Base-by-base conservation (phyloP, 169 alveolate species). In the Cyclospora cayetanensis region DNA sequence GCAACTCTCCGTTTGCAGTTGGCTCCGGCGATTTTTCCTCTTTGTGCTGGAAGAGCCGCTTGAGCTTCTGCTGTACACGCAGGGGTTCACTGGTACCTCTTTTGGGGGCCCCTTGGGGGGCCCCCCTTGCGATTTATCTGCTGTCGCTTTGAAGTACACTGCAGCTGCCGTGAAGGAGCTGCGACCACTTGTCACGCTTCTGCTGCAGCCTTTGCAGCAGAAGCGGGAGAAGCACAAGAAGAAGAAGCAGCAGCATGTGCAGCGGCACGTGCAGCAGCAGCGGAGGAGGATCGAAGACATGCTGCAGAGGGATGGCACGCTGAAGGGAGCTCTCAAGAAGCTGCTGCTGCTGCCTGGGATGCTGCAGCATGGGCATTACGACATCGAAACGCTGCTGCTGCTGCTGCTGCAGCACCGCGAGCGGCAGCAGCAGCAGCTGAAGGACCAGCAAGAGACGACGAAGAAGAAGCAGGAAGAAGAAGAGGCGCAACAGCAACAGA, bases 341-440 rank as follows among this genome's bases (percentile, higher is more conserved):
- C 70, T 55, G 7, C 27, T 55, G 70, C 70, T 55, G 70, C 70
- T 55, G 15, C 70, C 70, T 7, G 70, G 70, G 29, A 55, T 55
- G 70, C 70, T 55, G 70, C 70, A 55, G 70, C 70, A 55, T 29
- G 70, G 70, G 7, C 70, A 55, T 22, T 55, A 55, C 70, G 70
- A 55, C 29, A 7, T 55, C 7, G 70, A 55, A 4, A 29, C 70
- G 70, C 70, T 55, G 70, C 70, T 55, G 70, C 70, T 55, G 70
- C 70, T 55, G 70, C 70, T 55, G 70, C 70, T 11, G 70, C 70
- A 55, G 70, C 70, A 55, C 70, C 9, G 70, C 9, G 70, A 55
- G 29, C 15, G 7, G 70, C 70, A 55, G 70, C 70, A 55, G 70
- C 70, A 55, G 70, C 9, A 55, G 29, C 70, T 55, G 7, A 20